A percentile compares a stretch with the other conserved stretches of the same genome.
Evolutionary conservation across 1,284 basidiomycete genomes (phyloP).

Genomic region (Sanguinoderma infundibulare): DNA sequence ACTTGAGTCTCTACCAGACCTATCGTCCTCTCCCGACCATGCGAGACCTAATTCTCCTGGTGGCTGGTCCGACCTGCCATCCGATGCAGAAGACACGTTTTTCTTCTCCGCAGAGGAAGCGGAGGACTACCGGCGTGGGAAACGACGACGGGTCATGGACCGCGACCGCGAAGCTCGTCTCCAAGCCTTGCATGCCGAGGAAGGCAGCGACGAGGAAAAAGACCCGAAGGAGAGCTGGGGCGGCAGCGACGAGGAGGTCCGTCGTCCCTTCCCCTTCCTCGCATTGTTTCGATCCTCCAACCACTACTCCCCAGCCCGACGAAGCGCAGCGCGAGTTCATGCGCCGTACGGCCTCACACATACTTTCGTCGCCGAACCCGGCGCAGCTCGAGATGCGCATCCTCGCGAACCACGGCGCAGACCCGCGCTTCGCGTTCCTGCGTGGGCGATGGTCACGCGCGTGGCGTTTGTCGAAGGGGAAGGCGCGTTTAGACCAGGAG

Average conservation of each 20-base stretch:
- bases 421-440: conserved; percentile 77
- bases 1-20: conserved; percentile 52
- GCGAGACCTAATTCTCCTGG: conserved; percentile 47
- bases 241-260: conserved; percentile 75
- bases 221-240: conserved; percentile 62
- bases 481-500: conserved; percentile 42
- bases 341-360: conserved; percentile 71
- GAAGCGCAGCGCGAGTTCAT: conserved; percentile 69
- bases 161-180: conserved; percentile 65
- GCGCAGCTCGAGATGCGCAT: conserved; percentile 87
- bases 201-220: conserved; percentile 37
- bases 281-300: no score
- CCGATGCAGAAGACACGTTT: conserved; percentile 83
- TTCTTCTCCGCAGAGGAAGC: conserved; percentile 71
- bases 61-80: conserved; percentile 83
- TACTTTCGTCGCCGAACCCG: conserved; percentile 73
- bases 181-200: conserved; percentile 52
- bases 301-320: conserved; percentile 65
- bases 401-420: conserved; percentile 79
- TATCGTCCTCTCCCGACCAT: conserved; percentile 8
- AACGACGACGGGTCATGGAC: conserved; percentile 67
- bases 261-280: conserved; percentile 11
- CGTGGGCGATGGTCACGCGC: conserved; percentile 70
- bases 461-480: conserved; percentile 60
- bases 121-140: conserved; percentile 67